Evolutionary conservation across 2,329 filamentous ascomycete species (phyloP), one percentile per base, ranked within the genome.

Genomic region (Alternaria triticimaculans): DNA sequence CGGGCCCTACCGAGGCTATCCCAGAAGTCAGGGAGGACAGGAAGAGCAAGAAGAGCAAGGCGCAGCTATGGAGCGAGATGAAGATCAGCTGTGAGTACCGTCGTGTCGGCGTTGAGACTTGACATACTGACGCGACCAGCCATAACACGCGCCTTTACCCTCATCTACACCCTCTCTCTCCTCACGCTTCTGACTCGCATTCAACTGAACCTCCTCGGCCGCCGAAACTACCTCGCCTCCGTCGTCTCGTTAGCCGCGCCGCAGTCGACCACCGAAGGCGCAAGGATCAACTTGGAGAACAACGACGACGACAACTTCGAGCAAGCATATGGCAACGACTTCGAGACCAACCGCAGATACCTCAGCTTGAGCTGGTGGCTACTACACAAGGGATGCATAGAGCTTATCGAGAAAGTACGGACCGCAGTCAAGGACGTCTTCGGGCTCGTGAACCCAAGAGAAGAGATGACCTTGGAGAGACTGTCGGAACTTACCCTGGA

Each of bases 321-420:
- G 58, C 91, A 94, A 72, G 87, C 89, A 5, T 94, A 96, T 76
- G 94, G 94, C 48, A 95, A 92, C 79, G 96, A 99, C 80, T 97
- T 97, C 71, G 94, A 97, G 80, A 97, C 94, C 33, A 99, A 99
- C 81, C 87, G 94, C 72, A 92, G 92, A 76, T 99, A 98, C 77
- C 85, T 99, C 53, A 96, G 94, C 44, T 97, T 98, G 79, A 97
- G 93, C 81, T 99, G 96, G 96, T 99, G 95, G 94, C 84, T 99
- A 50, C 85, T 99, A 51, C 95, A 99, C 81, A 89, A 89, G 69
- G 96, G 96, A 46, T 98, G 94, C 90, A 88, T 89, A 69, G 89
- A 94, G 62, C 83, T 98, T 60, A 91, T 94, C 86, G 85, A 89
- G 60, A 91, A 90, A 67, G 94, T 99, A 51, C 90, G 94, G 76